phyloP scores from a whole-genome alignment of 2,329 filamentous ascomycete species.

The Thielaviopsis cerberus region DNA sequence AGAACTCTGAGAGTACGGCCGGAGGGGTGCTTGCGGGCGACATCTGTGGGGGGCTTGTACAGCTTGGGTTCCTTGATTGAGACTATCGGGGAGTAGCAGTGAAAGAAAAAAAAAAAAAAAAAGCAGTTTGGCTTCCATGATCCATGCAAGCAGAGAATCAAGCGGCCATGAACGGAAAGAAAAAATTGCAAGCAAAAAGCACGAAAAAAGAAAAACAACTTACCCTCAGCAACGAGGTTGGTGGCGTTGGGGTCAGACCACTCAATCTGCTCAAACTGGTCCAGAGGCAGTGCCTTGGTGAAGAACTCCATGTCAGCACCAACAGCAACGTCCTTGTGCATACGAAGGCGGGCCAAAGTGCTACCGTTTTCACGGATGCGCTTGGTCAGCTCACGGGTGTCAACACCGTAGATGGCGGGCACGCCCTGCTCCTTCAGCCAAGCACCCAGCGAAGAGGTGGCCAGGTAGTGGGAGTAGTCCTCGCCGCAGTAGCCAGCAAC shows the following conservation, averaged over 20 bases:
- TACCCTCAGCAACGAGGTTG: conserved; percentile 89
- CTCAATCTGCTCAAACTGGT: conserved; percentile 57
- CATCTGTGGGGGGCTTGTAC: conserved; percentile 55
- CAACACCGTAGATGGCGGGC: conserved; percentile 85
- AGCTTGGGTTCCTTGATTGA: conserved; percentile 75
- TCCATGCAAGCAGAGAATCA: not conserved
- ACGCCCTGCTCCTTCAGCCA: conserved; percentile 95
- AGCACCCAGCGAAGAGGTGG: conserved; percentile 70
- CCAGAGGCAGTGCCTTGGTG: conserved; percentile 18
- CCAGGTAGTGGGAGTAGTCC: conserved; percentile 87
- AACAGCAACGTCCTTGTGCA: conserved; percentile 34
- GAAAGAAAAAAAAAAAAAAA: conserved; percentile 4
- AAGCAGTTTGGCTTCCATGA: not conserved
- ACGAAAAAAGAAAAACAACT: conserved; percentile 22
- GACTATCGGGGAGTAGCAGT: conserved; percentile 41
- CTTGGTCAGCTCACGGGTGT: conserved; percentile 87
- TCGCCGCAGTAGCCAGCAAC: conserved; percentile 84
- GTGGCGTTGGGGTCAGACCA: conserved; percentile 85
- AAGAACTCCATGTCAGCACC: conserved; percentile 9
- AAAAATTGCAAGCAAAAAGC: not conserved
- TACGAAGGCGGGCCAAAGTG: conserved; percentile 81
- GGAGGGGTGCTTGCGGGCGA: conserved; percentile 67
- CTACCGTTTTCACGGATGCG: conserved; percentile 83
- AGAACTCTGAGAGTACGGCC: conserved; percentile 74
- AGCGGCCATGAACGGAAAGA: not conserved